Evolutionary conservation across 495 filamentous ascomycete genomes (phyloP), one percentile per base, ranked within the genome.

Genomic region (Letharia lupina): DNA sequence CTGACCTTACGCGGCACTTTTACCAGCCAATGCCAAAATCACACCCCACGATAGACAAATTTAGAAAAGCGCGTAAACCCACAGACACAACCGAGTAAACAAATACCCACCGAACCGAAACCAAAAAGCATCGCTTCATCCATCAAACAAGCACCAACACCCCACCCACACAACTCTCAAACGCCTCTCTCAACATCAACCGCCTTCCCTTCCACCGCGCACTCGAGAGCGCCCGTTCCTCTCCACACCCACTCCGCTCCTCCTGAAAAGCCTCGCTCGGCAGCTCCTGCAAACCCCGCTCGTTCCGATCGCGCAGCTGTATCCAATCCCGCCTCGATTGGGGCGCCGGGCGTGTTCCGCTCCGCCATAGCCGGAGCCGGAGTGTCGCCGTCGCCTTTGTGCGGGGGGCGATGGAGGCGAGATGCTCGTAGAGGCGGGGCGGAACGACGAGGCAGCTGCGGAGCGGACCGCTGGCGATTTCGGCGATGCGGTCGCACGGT

Each of bases 361-460:
- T n/a, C 44, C 18, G 18, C 44, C 44, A 47, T 47, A 47, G 44
- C 44, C 18, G 13, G 44, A 47, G 44, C 44, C 15, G 8, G 18
- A 8, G 15, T 58, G 54, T 6, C 23, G 57, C 23, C 16, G 57
- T 7, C 57, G 11, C 57, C 15, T 13, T 18, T 62, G 60, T 62
- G 23, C 7, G 23, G 23, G 60, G 60, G 6, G 37, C 18, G 18
- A 62, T 35, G 44, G 60, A 42, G 37, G 60, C 39, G 6, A 62
- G 31, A 42, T 62, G 60, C 15, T 61, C 39, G 56, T 48, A 48
- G 15, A 68, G 62, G 35, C 66, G 66, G 16, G 44, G 63, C 10
- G 65, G 66, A 41, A 67, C 56, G n/a, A 61, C 62, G 48, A 65
- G 63, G 63, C 50, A 68, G 62, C 66, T 63, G 62, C 47, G 57